These are phyloP conservation scores for Musa itinerans DNA, from an alignment of 176 grass and related monocot genomes.

Conservation along the genomic window DNA sequence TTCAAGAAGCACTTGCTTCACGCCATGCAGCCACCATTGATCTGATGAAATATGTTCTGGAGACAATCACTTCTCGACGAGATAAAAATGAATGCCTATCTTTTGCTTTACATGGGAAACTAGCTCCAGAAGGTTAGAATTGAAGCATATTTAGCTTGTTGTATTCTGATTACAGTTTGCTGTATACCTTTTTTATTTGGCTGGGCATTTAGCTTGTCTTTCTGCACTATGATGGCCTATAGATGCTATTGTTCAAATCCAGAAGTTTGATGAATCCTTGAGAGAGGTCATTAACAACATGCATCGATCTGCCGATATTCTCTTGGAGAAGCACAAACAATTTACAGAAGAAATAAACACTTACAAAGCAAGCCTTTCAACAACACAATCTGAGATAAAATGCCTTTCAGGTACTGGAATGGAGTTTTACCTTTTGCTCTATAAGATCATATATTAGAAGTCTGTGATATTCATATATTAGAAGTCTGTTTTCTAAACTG, in stretches of 20 bases:
- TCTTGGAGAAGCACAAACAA: constrained; percentile 54
- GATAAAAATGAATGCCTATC: constrained; percentile 62
- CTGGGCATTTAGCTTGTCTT: constrained; percentile 7
- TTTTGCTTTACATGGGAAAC: constrained; percentile 44
- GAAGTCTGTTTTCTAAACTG: not conserved
- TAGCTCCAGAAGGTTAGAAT: constrained; percentile 59
- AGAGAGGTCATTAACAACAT: constrained; percentile 59
- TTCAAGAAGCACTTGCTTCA: constrained; percentile 64
- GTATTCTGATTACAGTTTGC: constrained; percentile 3
- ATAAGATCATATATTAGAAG: too few relatives aligned
- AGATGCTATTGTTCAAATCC: constrained; percentile 70
- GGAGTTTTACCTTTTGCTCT: constrained; percentile 9
- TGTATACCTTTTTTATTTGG: not conserved
- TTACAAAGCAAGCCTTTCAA: constrained; percentile 45
- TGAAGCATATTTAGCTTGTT: not conserved
- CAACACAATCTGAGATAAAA: constrained; percentile 68
- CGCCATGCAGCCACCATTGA: constrained; percentile 50
- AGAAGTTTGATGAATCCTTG: constrained; percentile 65
- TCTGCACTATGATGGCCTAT: constrained; percentile 34
- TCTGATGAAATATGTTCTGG: constrained; percentile 72
- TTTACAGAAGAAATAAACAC: constrained; percentile 61
- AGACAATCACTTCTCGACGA: constrained; percentile 44
- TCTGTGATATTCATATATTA: too few relatives aligned
- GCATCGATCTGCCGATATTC: constrained; percentile 47
- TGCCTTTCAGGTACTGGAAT: constrained; percentile 60